These are phyloP conservation scores for Annulohypoxylon nitens DNA, from an alignment of 495 filamentous ascomycete species.

Conservation along the genomic window DNA sequence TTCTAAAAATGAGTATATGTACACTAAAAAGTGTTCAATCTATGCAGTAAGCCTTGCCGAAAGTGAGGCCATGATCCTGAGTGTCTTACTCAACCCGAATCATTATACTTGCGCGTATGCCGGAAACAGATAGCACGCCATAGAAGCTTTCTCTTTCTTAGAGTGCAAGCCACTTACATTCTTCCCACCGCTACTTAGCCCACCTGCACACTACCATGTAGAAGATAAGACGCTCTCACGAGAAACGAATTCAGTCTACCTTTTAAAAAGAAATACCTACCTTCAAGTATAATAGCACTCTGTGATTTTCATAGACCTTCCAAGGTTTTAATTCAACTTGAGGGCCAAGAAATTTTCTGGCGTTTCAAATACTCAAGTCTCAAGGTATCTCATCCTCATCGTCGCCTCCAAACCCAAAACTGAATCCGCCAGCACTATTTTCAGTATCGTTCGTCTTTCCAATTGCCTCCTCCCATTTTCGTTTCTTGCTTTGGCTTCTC, in stretches of 20 bases:
- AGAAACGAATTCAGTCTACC: slow-evolving; percentile 29
- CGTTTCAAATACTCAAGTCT: slow-evolving; percentile 37
- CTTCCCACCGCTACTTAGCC: slow-evolving; percentile 32
- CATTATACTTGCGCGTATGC: neutral
- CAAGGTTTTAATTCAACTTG: slow-evolving; percentile 20
- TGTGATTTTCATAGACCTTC: slow-evolving; percentile 26
- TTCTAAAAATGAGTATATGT: neutral
- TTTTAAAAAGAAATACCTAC: slow-evolving; percentile 11
- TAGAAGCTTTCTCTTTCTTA: slow-evolving; percentile 12
- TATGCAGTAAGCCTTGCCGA: slow-evolving; percentile 20
- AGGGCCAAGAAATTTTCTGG: neutral
- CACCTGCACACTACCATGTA: neutral
- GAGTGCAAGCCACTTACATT: slow-evolving; percentile 37
- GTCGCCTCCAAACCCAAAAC: slow-evolving; percentile 78
- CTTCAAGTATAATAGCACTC: neutral
- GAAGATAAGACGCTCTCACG: slow-evolving; percentile 19
- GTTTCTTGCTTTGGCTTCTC: slow-evolving; percentile 73
- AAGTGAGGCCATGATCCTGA: slow-evolving; percentile 15
- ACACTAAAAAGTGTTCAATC: neutral
- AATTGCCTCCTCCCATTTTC: slow-evolving; percentile 87
- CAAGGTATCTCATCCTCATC: slow-evolving; percentile 60
- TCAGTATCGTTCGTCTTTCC: slow-evolving; percentile 60
- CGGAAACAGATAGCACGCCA: slow-evolving; percentile 27
- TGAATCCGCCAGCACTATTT: slow-evolving; percentile 72
- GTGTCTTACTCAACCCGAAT: slow-evolving; percentile 15